Conservation (phyloP, 2,329 filamentous ascomycete genomes). For the Zasmidium citrigriseum region DNA sequence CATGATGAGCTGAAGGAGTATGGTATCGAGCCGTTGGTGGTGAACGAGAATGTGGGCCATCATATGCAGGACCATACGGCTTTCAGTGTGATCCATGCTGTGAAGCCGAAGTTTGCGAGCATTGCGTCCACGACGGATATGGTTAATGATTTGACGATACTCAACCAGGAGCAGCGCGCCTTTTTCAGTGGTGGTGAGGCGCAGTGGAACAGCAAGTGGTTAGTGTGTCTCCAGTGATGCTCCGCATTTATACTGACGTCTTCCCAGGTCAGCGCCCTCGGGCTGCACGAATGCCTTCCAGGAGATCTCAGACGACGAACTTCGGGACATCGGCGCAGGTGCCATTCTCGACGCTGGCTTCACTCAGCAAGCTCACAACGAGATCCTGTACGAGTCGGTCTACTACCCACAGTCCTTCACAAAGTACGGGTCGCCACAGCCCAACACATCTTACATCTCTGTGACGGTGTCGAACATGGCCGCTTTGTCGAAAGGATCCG, state of each 20-base stretch:
- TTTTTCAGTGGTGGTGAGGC: conserved; percentile 14
- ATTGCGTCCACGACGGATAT: conserved; percentile 14
- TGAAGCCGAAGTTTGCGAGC: conserved; percentile 24
- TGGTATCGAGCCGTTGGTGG: conserved; percentile 55
- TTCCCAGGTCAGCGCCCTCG: no score
- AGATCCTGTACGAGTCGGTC: conserved; percentile 19
- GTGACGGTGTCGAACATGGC: conserved; percentile 12
- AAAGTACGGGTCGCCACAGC: conserved; percentile 11
- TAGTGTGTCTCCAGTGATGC: no score
- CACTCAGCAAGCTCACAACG: conserved; percentile 17
- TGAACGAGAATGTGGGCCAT: conserved; percentile 63
- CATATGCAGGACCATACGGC: conserved; percentile 62
- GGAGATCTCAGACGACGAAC: conserved; percentile 16
- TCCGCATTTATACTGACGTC: no score
- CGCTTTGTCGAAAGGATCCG: conserved; percentile 8
- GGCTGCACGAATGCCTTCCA: conserved; percentile 22
- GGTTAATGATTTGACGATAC: conserved; percentile 15
- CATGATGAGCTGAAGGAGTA: conserved; percentile 53
- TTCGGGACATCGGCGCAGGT: conserved; percentile 13
- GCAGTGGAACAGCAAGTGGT: conserved; percentile 18
- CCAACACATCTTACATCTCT: conserved; percentile 15
- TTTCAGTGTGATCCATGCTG: conserved; percentile 37
- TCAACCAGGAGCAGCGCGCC: conserved; percentile 13
- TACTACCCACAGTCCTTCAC: conserved; percentile 17
- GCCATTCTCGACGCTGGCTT: conserved; percentile 13